These are phyloP conservation scores for Trebouxia gelatinosa DNA, from an alignment of 163 green algal species.

Conservation along the genomic window DNA sequence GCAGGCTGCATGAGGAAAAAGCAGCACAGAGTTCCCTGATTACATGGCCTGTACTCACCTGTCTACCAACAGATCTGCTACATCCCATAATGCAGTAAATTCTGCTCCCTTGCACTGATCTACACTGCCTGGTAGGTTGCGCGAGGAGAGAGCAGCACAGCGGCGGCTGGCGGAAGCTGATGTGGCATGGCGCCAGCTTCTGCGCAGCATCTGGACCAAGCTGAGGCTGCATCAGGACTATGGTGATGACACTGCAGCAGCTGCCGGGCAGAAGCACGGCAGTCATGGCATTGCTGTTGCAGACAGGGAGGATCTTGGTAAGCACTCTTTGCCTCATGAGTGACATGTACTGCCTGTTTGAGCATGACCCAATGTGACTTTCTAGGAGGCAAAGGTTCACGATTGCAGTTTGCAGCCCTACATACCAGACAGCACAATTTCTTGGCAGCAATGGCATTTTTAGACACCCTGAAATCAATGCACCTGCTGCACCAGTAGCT, in stretches of 20 bases:
- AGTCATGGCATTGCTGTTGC: not conserved
- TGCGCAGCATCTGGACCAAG: constrained; percentile 39
- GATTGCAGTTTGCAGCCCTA: too few relatives aligned
- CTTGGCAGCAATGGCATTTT: too few relatives aligned
- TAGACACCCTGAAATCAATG: too few relatives aligned
- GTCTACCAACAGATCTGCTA: not conserved
- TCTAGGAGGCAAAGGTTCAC: too few relatives aligned
- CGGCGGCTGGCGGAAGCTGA: constrained; percentile 36
- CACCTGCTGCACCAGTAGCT: too few relatives aligned
- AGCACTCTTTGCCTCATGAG: too few relatives aligned
- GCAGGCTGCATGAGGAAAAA: not conserved
- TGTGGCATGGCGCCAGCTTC: constrained; percentile 41
- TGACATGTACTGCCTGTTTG: too few relatives aligned
- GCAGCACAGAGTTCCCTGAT: not conserved
- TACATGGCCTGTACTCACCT: not conserved
- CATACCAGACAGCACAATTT: too few relatives aligned
- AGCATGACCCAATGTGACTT: too few relatives aligned
- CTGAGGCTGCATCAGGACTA: constrained; percentile 46
- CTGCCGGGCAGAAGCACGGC: not conserved
- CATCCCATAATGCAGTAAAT: too few relatives aligned
- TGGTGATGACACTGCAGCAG: not conserved
- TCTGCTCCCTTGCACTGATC: not conserved
- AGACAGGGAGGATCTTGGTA: not conserved
- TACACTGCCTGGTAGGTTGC: constrained; percentile 36
- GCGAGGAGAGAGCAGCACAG: constrained; percentile 29